Conservation (phyloP, 2,329 filamentous ascomycete species). For the Didymella pomorum region DNA sequence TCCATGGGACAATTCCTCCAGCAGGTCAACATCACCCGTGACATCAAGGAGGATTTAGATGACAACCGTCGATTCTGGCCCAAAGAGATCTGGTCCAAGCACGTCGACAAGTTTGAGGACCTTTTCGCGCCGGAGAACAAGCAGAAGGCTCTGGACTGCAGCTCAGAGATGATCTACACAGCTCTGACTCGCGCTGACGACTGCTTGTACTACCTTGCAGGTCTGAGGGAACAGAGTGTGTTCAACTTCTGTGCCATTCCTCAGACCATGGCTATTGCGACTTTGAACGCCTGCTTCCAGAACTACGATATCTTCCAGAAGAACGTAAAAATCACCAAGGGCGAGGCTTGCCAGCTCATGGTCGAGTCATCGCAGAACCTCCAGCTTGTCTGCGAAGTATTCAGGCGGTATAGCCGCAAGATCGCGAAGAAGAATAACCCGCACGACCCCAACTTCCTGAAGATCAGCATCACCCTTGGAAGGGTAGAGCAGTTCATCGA, state of each 20-base stretch:
- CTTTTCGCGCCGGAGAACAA: constrained; percentile 83
- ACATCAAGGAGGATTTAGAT: constrained; percentile 87
- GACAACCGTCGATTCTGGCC: constrained; percentile 94
- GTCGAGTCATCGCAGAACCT: constrained; percentile 91
- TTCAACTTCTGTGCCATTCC: constrained; percentile 99
- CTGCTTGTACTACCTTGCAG: constrained; percentile 97
- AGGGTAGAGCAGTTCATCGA: constrained; percentile 97
- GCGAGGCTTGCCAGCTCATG: constrained; percentile 91
- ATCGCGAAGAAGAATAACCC: constrained; percentile 96
- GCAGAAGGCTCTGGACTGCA: constrained; percentile 80
- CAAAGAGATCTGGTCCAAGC: constrained; percentile 94
- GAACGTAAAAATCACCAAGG: constrained; percentile 97
- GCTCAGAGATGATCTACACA: constrained; percentile 93
- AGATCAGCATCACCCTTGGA: constrained; percentile 89
- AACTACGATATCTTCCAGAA: constrained; percentile 85
- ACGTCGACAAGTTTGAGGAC: constrained; percentile 88
- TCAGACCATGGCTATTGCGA: constrained; percentile 96
- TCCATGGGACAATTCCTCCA: constrained; percentile 98
- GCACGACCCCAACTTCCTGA: constrained; percentile 87
- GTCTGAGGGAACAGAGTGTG: constrained; percentile 91
- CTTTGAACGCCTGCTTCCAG: constrained; percentile 88
- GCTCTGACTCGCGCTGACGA: constrained; percentile 87
- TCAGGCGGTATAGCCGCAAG: constrained; percentile 76
- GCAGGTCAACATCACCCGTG: constrained; percentile 98
- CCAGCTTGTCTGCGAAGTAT: constrained; percentile 79